phyloP scores from a whole-genome alignment of 768 basidiomycete species.

The Leucocoprinus sp. region DNA sequence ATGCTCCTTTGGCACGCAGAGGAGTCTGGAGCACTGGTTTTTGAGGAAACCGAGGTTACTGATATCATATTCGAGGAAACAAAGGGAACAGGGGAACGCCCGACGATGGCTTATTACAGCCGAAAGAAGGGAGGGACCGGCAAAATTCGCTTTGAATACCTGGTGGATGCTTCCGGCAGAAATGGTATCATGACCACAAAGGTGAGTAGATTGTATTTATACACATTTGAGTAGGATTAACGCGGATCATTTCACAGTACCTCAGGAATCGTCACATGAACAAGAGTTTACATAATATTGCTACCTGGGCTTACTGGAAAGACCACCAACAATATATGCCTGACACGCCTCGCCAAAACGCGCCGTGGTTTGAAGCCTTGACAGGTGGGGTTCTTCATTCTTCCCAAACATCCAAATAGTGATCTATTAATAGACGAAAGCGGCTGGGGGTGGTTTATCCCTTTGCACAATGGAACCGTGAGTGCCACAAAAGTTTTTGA shows the following conservation, averaged over 20 bases:
- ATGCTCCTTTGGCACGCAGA: conserved; percentile 27
- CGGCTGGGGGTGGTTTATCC: conserved; percentile 56
- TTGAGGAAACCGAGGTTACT: conserved; percentile 25
- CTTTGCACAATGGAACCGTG: conserved; percentile 34
- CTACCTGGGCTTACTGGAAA: conserved; percentile 31
- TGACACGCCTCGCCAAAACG: conserved; percentile 24
- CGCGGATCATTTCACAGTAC: conserved; percentile 12
- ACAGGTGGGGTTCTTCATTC: conserved; percentile 15
- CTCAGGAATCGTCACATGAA: conserved; percentile 27
- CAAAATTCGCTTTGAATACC: conserved; percentile 25
- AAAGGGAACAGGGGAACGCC: conserved; percentile 12
- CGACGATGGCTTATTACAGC: conserved; percentile 20
- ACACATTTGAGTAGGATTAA: background rate
- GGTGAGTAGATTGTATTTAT: conserved; percentile 7
- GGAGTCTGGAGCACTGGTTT: conserved; percentile 23
- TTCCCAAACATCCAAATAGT: background rate
- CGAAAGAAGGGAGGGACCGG: conserved; percentile 18
- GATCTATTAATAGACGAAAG: conserved; percentile 30
- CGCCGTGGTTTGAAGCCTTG: conserved; percentile 29
- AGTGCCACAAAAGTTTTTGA: background rate
- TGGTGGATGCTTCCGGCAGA: conserved; percentile 29
- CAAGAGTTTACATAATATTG: conserved; percentile 24
- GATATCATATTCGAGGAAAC: conserved; percentile 19
- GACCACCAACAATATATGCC: conserved; percentile 21
- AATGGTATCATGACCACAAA: conserved; percentile 30